A percentile compares a stretch with the other conserved stretches of the same genome.
These are phyloP conservation scores for Penicillium sp. DNA, from an alignment of 2,329 filamentous ascomycete genomes.

Conservation along the genomic window DNA sequence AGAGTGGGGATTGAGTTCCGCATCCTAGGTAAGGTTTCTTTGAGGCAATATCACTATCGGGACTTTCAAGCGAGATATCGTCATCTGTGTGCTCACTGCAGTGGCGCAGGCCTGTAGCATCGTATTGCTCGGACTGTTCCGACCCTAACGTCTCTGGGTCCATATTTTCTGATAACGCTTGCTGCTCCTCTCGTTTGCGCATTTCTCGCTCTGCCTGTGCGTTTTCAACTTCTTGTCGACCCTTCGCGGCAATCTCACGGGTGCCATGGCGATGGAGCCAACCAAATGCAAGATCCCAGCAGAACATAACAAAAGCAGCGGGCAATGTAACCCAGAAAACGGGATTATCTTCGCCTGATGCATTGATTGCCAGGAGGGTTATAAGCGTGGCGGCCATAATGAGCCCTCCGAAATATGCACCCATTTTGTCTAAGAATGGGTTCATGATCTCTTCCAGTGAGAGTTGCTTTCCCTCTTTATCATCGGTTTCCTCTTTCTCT, in stretches of 20 bases:
- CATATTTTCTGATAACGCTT: neutral
- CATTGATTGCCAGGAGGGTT: conserved; percentile 65
- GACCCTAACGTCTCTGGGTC: neutral
- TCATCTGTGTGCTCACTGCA: neutral
- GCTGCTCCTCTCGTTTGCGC: conserved; percentile 21
- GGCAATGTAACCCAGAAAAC: conserved; percentile 70
- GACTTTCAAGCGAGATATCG: neutral
- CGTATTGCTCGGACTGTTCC: neutral
- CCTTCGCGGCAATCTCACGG: conserved; percentile 58
- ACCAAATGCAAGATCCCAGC: conserved; percentile 63
- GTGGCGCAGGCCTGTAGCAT: neutral
- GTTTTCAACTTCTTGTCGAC: conserved; percentile 50
- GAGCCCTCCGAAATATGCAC: conserved; percentile 62
- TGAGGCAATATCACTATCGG: neutral
- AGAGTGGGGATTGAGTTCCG: conserved; percentile 1
- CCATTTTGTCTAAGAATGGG: conserved; percentile 66
- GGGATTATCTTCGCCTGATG: conserved; percentile 53
- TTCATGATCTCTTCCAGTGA: conserved; percentile 73
- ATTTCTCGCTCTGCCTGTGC: conserved; percentile 44
- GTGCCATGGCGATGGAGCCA: conserved; percentile 64
- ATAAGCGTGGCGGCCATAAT: conserved; percentile 68
- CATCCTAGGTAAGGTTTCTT: neutral
- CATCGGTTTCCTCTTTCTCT: conserved; percentile 50
- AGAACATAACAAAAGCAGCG: conserved; percentile 66
- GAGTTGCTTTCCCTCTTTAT: conserved; percentile 54